Evolutionary conservation across 2,329 filamentous ascomycete genomes (phyloP), one percentile per base, ranked within the genome.

Genomic region (Hysterium pulicare): DNA sequence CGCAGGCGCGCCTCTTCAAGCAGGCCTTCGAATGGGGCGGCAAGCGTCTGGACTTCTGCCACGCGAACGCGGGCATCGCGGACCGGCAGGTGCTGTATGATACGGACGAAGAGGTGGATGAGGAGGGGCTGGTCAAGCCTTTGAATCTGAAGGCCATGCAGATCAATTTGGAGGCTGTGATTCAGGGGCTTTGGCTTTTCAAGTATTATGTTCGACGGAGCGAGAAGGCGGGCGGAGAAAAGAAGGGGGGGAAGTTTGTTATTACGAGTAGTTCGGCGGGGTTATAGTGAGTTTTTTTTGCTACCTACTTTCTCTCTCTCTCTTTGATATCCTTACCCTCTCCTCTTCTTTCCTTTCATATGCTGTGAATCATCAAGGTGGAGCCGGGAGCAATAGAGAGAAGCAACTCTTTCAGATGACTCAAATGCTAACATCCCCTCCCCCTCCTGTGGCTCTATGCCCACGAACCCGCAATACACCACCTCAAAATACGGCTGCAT

Each of bases 31-130:
- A 67, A 55, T 72, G 67, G 66, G 68, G 67, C 5, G 67, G 68
- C 7, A 62, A 61, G 36, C 57, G 69, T 1, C 48, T 73, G 1
- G 69, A 72, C 45, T 64, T 72, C 41, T 61, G 65, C 48, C 68
- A 70, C 30, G 64, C 69, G 2, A 73, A 74, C 52, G 71, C 71
- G 2, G 70, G 70, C 0, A 66, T 71, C 39, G 67, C 59, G 36
- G 69, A 67, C 42, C 55, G 55, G 28, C 64, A 69, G 40, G 51
- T 55, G 20, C 46, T 72, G n/a, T 70, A 70, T 32, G 59, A 65
- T 26, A 22, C 31, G 5, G 57, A 58, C 13, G 61, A 62, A 36
- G 51, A 55, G 33, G 7, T 38, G n/a, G 59, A 65, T 28, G 56
- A 64, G 20, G 62, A 66, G 6, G 66, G 64, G 8, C 40, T 67